Evolutionary conservation across 345 rosid genomes (phyloP), one percentile per base, ranked within the genome.

Genomic region (Populus nigra): DNA sequence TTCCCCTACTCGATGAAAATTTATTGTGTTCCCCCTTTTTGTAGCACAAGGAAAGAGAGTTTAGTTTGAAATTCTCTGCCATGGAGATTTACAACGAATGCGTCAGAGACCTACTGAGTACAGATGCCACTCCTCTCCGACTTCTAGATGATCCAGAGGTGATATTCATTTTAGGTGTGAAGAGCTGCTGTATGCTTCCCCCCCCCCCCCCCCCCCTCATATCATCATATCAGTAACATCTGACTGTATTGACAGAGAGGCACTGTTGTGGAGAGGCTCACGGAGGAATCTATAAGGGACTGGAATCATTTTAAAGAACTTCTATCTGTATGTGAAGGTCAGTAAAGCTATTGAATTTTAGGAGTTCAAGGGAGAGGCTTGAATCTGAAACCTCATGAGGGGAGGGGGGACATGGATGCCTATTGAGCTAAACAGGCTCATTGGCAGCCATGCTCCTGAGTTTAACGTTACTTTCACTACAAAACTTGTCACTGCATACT

Each of bases 131-230:
- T 80, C 93, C 96, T 61, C 92, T 88, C 81, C 88, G 98, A 83
- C 91, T 95, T 83, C 89, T 95, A 49, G 99, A 93, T 83, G 99
- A 95, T 80, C 96, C 94, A 10, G 98, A 91, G 93, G 99, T 93
- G 83, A 85, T 50, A 83, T 69, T 84, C 68, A 66, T 83, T 57
- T 61, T 83, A n/a, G 50, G 23, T 35, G 68, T 70, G 7, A 79
- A 62, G 1, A 82, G 66, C 59, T 79, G 23, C 27, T 77, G 22
- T 66, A n/a, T 74, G 74, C 53, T 35, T 59, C 72, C 27, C 53
- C 29, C 63, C 72, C 27, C 69, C 67, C 31, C 68, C 65, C 36
- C 5, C 63, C 22, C n/a, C 63, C 22, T 57, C 63, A 65, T 74
- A 50, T 68, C 55, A 70, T 57, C 63, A 65, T 74, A 50, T 68